Evolutionary conservation across 2,329 filamentous ascomycete genomes (phyloP), one percentile per base, ranked within the genome.

Genomic region (Geosmithia morbida): DNA sequence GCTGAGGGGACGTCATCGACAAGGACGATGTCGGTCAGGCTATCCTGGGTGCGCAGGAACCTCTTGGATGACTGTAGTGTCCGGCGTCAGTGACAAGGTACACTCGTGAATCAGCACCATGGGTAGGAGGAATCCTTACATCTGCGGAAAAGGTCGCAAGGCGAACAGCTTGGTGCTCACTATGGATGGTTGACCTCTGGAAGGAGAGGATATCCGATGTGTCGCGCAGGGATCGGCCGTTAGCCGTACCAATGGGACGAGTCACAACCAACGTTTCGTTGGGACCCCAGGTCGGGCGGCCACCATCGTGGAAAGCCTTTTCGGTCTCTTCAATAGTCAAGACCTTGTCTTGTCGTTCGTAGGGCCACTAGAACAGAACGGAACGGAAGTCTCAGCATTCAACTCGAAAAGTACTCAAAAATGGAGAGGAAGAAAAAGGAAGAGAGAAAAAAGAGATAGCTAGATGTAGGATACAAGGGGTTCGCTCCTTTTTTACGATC

Each of bases 241-340:
- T 48, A 18, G 53, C 72, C 59, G 72, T 68, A 1, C 50, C 50
- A n/a, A 59, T 47, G 2, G 55, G 53, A 44, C 60, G 55, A 17
- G 62, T 55, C 54, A 87, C 81, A 2, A 94, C 70, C 41, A 95
- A 66, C 2, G 80, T 80, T 51, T 87, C 85, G 52, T 80, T 77
- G 2, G 80, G 77, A 39, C 83, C 81, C 84, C 90, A 96, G 45
- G 76, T 80, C 26, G 87, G 86, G 55, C 87, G 87, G 61, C 85
- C 77, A 43, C 79, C 81, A 52, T 77, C 71, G 64, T 87, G 85
- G 61, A 83, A 92, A 22, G 69, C 72, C 57, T 74, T 74, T 52
- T 90, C 84, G 49, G 67, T 64, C 44, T 75, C 70, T 55, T 73
- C 72, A 70, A 88, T 72, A 48, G 81, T 65, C 49, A 79, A 74